Evolutionary conservation across 352 stramenopile genomes (phyloP).

Genomic region (Phytopythium vexans): DNA sequence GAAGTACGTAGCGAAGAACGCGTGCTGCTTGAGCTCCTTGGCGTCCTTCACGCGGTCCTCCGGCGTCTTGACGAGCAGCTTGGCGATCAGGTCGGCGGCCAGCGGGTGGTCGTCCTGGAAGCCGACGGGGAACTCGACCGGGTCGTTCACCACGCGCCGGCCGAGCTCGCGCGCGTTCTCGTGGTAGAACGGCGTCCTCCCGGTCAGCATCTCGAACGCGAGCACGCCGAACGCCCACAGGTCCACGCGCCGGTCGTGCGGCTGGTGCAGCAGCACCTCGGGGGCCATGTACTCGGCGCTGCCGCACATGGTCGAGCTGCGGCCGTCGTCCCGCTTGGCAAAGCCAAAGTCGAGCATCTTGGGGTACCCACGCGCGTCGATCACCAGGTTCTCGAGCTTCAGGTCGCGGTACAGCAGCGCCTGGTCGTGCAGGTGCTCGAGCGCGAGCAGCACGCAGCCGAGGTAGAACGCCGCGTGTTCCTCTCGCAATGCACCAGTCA

Average conservation of each 20-base stretch:
- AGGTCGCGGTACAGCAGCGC: constrained; percentile 85
- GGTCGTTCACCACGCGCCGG: constrained; percentile 62
- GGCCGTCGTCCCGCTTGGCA: constrained; percentile 39
- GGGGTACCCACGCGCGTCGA: constrained; percentile 87
- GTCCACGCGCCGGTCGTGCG: constrained; percentile 69
- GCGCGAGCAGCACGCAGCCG: constrained; percentile 78
- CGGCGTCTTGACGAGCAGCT: constrained; percentile 58
- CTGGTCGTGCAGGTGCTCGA: constrained; percentile 72
- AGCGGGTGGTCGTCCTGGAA: constrained; percentile 54
- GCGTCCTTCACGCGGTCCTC: constrained; percentile 36
- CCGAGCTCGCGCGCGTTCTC: constrained; percentile 77
- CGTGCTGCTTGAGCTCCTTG: constrained; percentile 50
- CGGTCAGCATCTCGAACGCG: constrained; percentile 85
- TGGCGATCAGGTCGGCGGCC: constrained; percentile 51
- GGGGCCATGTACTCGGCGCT: constrained; percentile 85
- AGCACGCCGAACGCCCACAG: constrained; percentile 85
- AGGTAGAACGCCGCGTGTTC: constrained; percentile 87
- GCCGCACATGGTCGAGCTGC: constrained; percentile 72
- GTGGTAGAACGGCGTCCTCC: constrained; percentile 86
- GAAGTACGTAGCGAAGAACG: constrained; percentile 51
- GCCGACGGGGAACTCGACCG: constrained; percentile 62
- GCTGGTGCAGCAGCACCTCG: constrained; percentile 60
- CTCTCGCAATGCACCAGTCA: constrained; percentile 40
- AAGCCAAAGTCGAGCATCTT: constrained; percentile 84
- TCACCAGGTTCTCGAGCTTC: constrained; percentile 89